Percentiles rank a stretch among this genome's conserved stretches.
Evolutionary conservation across 2,329 filamentous ascomycete species (phyloP).

Genomic region (Aureobasidium sp.): DNA sequence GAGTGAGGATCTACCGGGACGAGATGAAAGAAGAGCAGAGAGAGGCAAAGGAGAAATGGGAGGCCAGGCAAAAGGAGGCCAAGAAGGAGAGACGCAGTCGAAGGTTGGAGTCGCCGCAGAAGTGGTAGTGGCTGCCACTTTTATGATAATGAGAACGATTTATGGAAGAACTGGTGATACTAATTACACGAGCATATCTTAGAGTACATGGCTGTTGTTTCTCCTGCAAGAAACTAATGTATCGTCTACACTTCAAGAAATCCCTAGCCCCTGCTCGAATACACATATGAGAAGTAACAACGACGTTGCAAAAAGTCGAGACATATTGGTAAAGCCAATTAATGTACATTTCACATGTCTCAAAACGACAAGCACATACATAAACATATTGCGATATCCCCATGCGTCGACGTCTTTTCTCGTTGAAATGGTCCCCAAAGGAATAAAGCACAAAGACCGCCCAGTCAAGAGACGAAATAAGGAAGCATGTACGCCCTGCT

Average conservation of each 20-base stretch:
- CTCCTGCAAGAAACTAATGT: neutral
- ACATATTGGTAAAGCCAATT: neutral
- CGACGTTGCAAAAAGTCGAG: neutral
- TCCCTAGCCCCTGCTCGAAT: neutral
- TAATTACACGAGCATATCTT: neutral
- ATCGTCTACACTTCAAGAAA: neutral
- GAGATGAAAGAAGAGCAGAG: constrained; percentile 12
- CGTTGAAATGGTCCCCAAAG: neutral
- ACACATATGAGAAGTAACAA: neutral
- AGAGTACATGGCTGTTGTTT: neutral
- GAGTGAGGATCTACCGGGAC: constrained; percentile 4
- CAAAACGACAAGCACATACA: neutral
- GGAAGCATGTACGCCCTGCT: neutral
- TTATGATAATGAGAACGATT: neutral
- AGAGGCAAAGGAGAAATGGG: constrained; percentile 1
- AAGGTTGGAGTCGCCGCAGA: neutral
- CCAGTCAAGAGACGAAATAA: neutral
- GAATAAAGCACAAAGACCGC: neutral
- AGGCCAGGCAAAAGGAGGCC: neutral
- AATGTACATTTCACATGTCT: neutral
- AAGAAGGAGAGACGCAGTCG: neutral
- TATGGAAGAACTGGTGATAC: neutral
- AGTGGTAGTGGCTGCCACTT: neutral
- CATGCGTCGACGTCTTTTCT: neutral
- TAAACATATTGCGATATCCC: neutral